These are phyloP conservation scores for Candida odintsovae DNA, from an alignment of 805 yeast species.

Conservation along the genomic window DNA sequence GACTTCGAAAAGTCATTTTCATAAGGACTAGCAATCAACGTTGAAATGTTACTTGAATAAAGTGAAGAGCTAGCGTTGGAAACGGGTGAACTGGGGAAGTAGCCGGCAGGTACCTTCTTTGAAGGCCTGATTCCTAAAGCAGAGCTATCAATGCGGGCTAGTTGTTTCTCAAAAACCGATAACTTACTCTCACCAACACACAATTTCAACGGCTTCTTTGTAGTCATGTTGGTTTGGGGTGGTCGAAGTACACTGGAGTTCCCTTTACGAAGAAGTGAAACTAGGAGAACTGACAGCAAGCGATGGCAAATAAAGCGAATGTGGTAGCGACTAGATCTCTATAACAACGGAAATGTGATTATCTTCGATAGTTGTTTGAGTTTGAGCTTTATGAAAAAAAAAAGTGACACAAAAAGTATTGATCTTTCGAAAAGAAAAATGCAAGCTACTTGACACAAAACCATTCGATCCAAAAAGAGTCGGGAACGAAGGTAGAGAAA, in stretches of 20 bases:
- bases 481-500: neutral
- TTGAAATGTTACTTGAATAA: constrained; percentile 6
- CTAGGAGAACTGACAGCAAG: too few species aligned
- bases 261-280: too few species aligned
- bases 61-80: constrained; percentile 1
- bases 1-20: neutral
- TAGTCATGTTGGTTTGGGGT: neutral
- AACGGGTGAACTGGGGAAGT: neutral
- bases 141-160: constrained; percentile 11
- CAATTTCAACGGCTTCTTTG: constrained; percentile 5
- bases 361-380: too few species aligned
- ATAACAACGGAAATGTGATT: neutral
- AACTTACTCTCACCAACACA: constrained; percentile 10
- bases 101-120: constrained; percentile 1
- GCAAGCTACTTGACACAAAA: neutral
- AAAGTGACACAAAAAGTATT: neutral
- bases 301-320: neutral
- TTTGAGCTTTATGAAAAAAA: too few species aligned
- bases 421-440: neutral
- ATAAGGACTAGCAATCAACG: constrained; percentile 5
- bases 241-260: too few species aligned
- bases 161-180: constrained; percentile 19
- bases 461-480: too few species aligned
- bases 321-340: neutral
- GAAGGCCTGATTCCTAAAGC: neutral